Base-by-base conservation (phyloP, 2,329 filamentous ascomycete genomes). In the Tolypocladium tundrense region DNA sequence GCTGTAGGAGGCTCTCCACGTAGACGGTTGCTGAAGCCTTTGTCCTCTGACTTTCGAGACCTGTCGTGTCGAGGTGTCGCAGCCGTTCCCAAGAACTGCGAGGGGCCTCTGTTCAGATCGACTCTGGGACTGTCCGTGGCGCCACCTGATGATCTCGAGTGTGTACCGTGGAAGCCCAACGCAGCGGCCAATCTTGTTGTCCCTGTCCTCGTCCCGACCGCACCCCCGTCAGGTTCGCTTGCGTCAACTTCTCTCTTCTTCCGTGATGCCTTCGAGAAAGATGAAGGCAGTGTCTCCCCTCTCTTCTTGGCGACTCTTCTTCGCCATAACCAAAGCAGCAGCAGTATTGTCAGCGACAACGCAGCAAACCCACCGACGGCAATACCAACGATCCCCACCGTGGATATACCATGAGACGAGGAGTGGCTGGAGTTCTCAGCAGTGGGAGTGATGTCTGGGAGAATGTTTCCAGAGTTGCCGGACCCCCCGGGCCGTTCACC, bases 21-120 rank as follows among this genome's bases (percentile, higher is more conserved):
- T 5, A 31, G 19, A 14, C 11, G 39, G 39, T 9, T 51, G 55
- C 45, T 56, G 33, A 31, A 52, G 71, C 66, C 40, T 14, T 10
- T 16, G 53, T 75, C 73, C 13, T 73, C 73, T 24, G 66, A 72
- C 33, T 79, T 65, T 11, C 75, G 71, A 51, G 72, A 72, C 74
- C 2, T 35, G 16, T 10, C 37, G 27, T 31, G 37, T 16, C 53
- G 8, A 31, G 53, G 43, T 8, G 37, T 66, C 14, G 60, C 60
- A 55, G 62, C 58, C 1, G 67, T 57, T 31, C 74, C 70, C 59
- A 75, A 70, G 60, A 79, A 81, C 62, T 83, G 81, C 10, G 81
- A 81, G 62, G 78, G 80, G 8, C 79, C 78, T 53, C 78, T 72
- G 66, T 83, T 75, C 61, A 82, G 72, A 58, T 82, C 76, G 37